phyloP scores from a whole-genome alignment of 805 yeast genomes.

The Candida taoyuanica region DNA sequence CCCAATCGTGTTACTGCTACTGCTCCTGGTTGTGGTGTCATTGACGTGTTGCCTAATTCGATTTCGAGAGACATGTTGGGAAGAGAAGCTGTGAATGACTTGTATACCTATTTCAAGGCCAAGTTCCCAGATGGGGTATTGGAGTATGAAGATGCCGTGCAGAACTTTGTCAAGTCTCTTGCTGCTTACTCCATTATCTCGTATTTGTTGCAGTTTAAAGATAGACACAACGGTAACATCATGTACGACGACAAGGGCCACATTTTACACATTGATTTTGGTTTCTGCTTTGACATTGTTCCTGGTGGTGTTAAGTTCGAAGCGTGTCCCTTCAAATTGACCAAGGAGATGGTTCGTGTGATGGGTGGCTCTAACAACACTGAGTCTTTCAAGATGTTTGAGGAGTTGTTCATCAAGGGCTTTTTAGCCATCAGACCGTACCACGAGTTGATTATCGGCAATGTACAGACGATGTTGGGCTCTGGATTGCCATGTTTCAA shows the following conservation, averaged over 20 bases:
- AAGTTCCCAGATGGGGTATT: slow-evolving; percentile 95
- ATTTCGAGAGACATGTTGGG: slow-evolving; percentile 98
- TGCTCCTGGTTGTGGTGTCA: slow-evolving; percentile 98
- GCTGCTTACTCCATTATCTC: slow-evolving; percentile 95
- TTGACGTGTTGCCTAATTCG: slow-evolving; percentile 94
- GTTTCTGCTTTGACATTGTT: slow-evolving; percentile 96
- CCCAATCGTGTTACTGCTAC: slow-evolving; percentile 97
- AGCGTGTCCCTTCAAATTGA: slow-evolving; percentile 95
- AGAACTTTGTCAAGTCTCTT: slow-evolving; percentile 86
- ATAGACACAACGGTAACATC: slow-evolving; percentile 96
- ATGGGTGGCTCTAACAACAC: slow-evolving; percentile 88
- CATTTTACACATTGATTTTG: slow-evolving; percentile 93
- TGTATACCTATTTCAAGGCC: slow-evolving; percentile 85
- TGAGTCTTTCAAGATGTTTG: slow-evolving; percentile 89
- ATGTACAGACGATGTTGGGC: slow-evolving; percentile 89
- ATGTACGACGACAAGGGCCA: slow-evolving; percentile 96
- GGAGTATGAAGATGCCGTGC: slow-evolving; percentile 87
- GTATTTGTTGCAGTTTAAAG: slow-evolving; percentile 88
- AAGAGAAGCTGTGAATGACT: slow-evolving; percentile 96
- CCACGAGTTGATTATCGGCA: slow-evolving; percentile 76
- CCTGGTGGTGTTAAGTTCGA: slow-evolving; percentile 99
- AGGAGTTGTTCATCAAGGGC: slow-evolving; percentile 91
- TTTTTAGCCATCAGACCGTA: slow-evolving; percentile 85
- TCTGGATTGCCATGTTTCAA: slow-evolving; percentile 97
- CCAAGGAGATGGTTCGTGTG: slow-evolving; percentile 93